These are phyloP conservation scores for Golubevia sp. DNA, from an alignment of 1,284 basidiomycete species.

Conservation along the genomic window DNA sequence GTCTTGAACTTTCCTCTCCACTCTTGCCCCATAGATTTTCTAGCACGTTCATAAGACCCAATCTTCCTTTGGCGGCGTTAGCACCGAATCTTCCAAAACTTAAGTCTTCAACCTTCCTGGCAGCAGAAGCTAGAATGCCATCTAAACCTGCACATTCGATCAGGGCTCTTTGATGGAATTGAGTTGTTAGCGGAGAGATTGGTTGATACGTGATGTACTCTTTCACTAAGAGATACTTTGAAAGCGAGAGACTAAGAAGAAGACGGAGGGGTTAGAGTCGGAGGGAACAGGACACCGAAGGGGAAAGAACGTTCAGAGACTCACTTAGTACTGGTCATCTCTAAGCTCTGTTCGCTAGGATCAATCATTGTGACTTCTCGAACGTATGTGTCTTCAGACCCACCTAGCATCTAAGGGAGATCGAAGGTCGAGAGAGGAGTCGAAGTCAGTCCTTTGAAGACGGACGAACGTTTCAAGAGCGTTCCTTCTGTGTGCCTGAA, in stretches of 20 bases:
- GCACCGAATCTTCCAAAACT: constrained; percentile 25
- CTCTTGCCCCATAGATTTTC: constrained; percentile 7
- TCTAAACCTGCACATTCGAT: constrained; percentile 27
- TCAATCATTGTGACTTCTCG: constrained; percentile 81
- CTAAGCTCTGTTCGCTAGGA: constrained; percentile 14
- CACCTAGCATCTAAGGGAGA: constrained; percentile 75
- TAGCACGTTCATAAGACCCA: constrained; percentile 29
- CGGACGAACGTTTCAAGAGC: neutral
- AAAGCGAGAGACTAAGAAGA: constrained; percentile 79
- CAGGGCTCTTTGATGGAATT: constrained; percentile 26
- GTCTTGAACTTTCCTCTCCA: too few species aligned
- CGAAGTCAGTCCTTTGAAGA: constrained; percentile 9
- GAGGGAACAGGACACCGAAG: constrained; percentile 1
- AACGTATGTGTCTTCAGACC: constrained; percentile 88
- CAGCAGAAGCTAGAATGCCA: constrained; percentile 23
- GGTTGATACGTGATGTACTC: constrained; percentile 87
- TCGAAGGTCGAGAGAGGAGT: neutral
- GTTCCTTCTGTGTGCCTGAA: neutral
- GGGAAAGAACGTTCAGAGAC: constrained; percentile 2
- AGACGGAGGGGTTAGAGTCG: neutral
- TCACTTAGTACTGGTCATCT: constrained; percentile 46
- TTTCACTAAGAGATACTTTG: constrained; percentile 84
- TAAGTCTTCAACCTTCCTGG: constrained; percentile 43
- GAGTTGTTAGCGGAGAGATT: constrained; percentile 4
- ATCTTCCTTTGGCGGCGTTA: constrained; percentile 36